phyloP scores from a whole-genome alignment of 495 filamentous ascomycete species.

The Talaromyces nanjingensis region DNA sequence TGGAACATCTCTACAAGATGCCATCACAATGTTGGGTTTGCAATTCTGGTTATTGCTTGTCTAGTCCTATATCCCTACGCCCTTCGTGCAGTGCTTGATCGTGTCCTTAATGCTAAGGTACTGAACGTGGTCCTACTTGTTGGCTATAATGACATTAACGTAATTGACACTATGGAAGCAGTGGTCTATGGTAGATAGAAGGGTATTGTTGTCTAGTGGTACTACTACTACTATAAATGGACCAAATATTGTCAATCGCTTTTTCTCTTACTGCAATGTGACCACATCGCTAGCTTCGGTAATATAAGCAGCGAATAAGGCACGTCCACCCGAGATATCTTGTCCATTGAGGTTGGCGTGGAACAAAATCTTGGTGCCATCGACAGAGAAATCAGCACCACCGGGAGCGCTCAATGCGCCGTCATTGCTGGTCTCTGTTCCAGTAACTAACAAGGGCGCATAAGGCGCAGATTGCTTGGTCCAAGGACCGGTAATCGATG shows the following conservation, averaged over 20 bases:
- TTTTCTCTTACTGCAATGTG: not conserved
- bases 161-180: too few relatives aligned
- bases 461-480: constrained; percentile 20
- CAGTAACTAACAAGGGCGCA: constrained; percentile 29
- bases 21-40: too few relatives aligned
- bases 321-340: constrained; percentile 14
- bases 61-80: too few relatives aligned
- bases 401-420: constrained; percentile 37
- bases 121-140: too few relatives aligned
- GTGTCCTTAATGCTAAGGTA: too few relatives aligned
- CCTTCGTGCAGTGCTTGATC: too few relatives aligned
- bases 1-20: too few relatives aligned
- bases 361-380: constrained; percentile 41
- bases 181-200: too few relatives aligned
- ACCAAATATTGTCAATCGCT: not conserved
- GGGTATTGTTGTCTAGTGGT: too few relatives aligned
- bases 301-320: constrained; percentile 25
- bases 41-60: too few relatives aligned
- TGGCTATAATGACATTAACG: too few relatives aligned
- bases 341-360: constrained; percentile 34
- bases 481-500: constrained; percentile 30
- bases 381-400: constrained; percentile 39
- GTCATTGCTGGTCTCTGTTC: constrained; percentile 17
- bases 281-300: not conserved
- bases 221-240: too few relatives aligned